Evolutionary conservation across 805 yeast genomes (phyloP).

Genomic region (Candida pseudoglaebosa): DNA sequence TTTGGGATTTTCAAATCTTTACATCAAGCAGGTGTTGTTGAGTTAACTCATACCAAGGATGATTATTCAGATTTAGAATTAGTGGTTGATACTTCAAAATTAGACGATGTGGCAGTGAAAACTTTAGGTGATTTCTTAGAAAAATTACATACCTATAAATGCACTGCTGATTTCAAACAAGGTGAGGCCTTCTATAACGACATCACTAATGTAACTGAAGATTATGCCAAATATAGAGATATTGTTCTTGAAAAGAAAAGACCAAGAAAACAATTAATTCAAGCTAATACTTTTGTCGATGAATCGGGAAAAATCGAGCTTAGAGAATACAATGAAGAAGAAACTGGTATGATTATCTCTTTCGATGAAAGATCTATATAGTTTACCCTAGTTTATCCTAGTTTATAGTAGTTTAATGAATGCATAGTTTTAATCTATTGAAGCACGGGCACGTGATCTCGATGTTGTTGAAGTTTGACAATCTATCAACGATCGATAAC

Average conservation of each 20-base stretch:
- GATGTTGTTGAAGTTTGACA: too few relatives aligned
- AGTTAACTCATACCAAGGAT: constrained; percentile 44
- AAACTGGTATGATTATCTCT: constrained; percentile 74
- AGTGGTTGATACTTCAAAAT: constrained; percentile 56
- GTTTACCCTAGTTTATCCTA: background rate
- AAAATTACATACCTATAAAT: constrained; percentile 74
- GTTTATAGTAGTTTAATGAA: background rate
- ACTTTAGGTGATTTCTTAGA: constrained; percentile 69
- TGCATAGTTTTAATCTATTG: too few relatives aligned
- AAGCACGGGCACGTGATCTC: background rate
- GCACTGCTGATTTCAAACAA: constrained; percentile 64
- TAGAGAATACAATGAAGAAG: constrained; percentile 71
- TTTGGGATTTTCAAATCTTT: constrained; percentile 78
- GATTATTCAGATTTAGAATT: constrained; percentile 58
- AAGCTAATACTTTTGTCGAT: constrained; percentile 63
- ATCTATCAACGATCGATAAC: background rate
- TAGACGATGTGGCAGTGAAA: constrained; percentile 64
- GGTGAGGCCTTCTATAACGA: constrained; percentile 64
- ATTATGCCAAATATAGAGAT: constrained; percentile 62
- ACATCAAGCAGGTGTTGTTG: constrained; percentile 62
- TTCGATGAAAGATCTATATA: constrained; percentile 51
- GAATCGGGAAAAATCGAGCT: constrained; percentile 39
- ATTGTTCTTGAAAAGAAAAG: constrained; percentile 65
- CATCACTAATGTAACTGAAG: constrained; percentile 64
- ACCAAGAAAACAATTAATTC: constrained; percentile 82